Base-by-base conservation (phyloP, 441 rosid species). In the Sinapis alba region DNA sequence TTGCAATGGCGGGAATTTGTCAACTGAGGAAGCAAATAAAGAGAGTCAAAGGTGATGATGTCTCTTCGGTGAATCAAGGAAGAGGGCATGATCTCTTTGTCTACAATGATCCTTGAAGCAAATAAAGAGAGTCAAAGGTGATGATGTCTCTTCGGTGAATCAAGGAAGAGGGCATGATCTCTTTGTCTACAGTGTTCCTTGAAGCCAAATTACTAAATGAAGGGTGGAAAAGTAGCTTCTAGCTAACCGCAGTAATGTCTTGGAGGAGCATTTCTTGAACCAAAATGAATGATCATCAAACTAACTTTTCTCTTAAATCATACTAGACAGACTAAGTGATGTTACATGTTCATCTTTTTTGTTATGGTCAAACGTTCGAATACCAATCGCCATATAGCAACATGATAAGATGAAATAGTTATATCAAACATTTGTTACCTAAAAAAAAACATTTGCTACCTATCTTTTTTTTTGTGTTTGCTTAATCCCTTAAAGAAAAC, bases 11-110 rank as follows among this genome's bases (percentile, higher is more conserved):
- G 32, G 43, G 24, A 51, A 8, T 38, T 62, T 57, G 60, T 54
- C 70, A 76, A 62, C 50, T 36, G 18, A 20, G 15, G 43, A 69
- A 69, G 36, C 75, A 76, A 57, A 76, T 24, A 3, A 19, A 68
- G 69, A 69, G 63, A 53, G 59, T 38, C 65, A 27, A 61, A 36
- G 18, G 56, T 36, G 20, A n/a, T n/a, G n/a, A 62, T 62, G 18
- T 43, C 50, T 43, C 18, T 43, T 43, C 7, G 18, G 50, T 43
- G 50, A 13, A 13, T 43, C 18, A 45, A 57, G 3, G 53, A 23
- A 57, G 34, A 57, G 9, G 24, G 6, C 58, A 59, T 59, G 43
- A 43, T 65, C 36, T 36, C 57, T 38, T 58, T 45, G 53, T 67
- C 68, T 9, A 60, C 45, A 32, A 30, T 59, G 28, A 59, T 59